These are phyloP conservation scores for Leccinum uliginosum DNA, from an alignment of 768 basidiomycete species.

Conservation along the genomic window DNA sequence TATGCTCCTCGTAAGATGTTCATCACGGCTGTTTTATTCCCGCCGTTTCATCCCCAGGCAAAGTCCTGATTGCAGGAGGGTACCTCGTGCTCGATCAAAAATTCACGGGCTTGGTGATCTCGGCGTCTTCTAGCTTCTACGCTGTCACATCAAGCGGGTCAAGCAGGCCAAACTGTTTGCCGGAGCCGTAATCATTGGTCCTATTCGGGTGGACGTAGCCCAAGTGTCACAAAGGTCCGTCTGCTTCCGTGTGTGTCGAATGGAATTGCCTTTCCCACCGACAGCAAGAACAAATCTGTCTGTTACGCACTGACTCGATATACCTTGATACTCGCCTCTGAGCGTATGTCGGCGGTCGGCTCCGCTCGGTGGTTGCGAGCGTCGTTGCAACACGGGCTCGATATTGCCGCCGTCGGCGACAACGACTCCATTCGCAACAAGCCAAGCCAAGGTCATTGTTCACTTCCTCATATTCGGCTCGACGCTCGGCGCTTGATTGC, in stretches of 20 bases:
- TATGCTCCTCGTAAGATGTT: slow-evolving; percentile 31
- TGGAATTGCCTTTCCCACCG: slow-evolving; percentile 11
- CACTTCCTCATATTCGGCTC: neutral
- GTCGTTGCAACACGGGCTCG: slow-evolving; percentile 50
- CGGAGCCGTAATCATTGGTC: slow-evolving; percentile 74
- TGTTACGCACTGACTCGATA: slow-evolving; percentile 83
- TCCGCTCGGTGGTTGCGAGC: slow-evolving; percentile 41
- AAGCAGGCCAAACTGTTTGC: slow-evolving; percentile 62
- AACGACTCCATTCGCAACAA: slow-evolving; percentile 97
- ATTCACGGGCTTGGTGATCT: slow-evolving; percentile 84
- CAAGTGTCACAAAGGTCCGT: slow-evolving; percentile 23
- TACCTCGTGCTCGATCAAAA: slow-evolving; percentile 92
- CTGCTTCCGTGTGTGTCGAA: neutral
- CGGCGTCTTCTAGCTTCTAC: slow-evolving; percentile 93
- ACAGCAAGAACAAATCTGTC: slow-evolving; percentile 85
- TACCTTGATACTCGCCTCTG: slow-evolving; percentile 63
- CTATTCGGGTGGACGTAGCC: slow-evolving; percentile 41
- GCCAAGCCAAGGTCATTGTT: slow-evolving; percentile 65
- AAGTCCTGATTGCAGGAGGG: slow-evolving; percentile 92
- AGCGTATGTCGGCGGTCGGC: slow-evolving; percentile 32
- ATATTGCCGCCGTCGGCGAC: slow-evolving; percentile 83
- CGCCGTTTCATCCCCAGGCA: slow-evolving; percentile 93
- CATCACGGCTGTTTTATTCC: slow-evolving; percentile 77
- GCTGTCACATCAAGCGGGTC: slow-evolving; percentile 53
- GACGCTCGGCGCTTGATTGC: neutral